These are phyloP conservation scores for Penicillium robsamsonii DNA, from an alignment of 495 filamentous ascomycete species.

Conservation along the genomic window DNA sequence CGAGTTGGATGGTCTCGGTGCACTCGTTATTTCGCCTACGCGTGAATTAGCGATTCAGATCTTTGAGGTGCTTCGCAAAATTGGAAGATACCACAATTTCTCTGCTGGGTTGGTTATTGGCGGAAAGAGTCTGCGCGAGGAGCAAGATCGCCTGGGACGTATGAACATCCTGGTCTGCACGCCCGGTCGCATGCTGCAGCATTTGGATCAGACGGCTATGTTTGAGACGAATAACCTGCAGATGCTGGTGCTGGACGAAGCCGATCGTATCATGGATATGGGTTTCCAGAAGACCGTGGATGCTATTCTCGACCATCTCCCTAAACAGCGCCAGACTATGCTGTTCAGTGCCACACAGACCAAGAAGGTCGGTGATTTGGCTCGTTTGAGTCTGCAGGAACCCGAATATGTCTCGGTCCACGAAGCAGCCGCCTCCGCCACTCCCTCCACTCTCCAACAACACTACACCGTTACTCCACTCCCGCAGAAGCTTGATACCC, in stretches of 20 bases:
- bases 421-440: constrained; percentile 75
- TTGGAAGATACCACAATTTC: constrained; percentile 86
- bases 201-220: constrained; percentile 88
- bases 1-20: constrained; percentile 85
- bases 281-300: constrained; percentile 91
- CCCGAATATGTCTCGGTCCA: constrained; percentile 96
- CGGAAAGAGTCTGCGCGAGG: constrained; percentile 86
- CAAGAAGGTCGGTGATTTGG: constrained; percentile 87
- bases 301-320: constrained; percentile 90
- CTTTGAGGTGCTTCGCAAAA: constrained; percentile 88
- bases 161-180: constrained; percentile 99
- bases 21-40: constrained; percentile 90
- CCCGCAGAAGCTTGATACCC: constrained; percentile 80
- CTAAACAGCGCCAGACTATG: constrained; percentile 82
- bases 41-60: constrained; percentile 96
- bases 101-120: constrained; percentile 93
- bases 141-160: constrained; percentile 76
- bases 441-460: constrained; percentile 80
- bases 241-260: constrained; percentile 93
- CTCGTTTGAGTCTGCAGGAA: constrained; percentile 79
- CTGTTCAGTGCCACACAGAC: constrained; percentile 97
- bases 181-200: constrained; percentile 90
- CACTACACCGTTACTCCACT: constrained; percentile 85
- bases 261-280: constrained; percentile 97
- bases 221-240: constrained; percentile 89